Evolutionary conservation across 176 grass and related monocot species (phyloP).

Genomic region (Bolboschoenus planiculmis): DNA sequence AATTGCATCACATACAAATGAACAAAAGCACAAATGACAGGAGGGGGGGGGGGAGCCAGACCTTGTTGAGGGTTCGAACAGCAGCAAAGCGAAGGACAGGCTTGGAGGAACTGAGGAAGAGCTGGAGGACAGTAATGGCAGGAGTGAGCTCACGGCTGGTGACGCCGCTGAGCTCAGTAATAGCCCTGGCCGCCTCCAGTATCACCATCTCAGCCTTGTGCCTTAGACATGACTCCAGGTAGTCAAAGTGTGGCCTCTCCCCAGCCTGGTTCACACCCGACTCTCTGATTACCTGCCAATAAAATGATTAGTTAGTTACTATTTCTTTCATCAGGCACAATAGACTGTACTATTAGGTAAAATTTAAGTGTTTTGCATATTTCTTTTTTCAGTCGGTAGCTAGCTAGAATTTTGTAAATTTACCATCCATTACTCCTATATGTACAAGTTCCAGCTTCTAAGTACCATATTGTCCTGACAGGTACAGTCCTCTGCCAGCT

Average conservation of each 20-base stretch:
- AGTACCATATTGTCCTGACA: neutral
- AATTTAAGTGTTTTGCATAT: neutral
- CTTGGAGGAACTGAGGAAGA: conserved; percentile 99
- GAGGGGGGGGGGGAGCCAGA: neutral
- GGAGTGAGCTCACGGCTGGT: conserved; percentile 88
- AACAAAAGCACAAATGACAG: neutral
- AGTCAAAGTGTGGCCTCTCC: conserved; percentile 95
- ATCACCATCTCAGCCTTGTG: conserved; percentile 99
- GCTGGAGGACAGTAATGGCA: conserved; percentile 90
- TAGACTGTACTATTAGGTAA: neutral
- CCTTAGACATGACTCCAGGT: conserved; percentile 80
- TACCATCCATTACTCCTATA: conserved; percentile 10
- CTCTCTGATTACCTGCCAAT: conserved; percentile 83
- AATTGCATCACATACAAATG: neutral
- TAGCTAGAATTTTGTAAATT: neutral
- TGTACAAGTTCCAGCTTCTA: neutral
- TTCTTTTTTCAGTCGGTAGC: neutral
- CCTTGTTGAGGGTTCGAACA: conserved; percentile 95
- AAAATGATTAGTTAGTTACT: neutral
- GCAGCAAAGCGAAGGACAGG: conserved; percentile 96
- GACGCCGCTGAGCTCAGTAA: conserved; percentile 94
- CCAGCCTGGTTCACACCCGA: conserved; percentile 69
- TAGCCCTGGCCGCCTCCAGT: conserved; percentile 92
- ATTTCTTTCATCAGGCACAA: neutral
- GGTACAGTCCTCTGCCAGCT: neutral